These are phyloP conservation scores for Melaleuca quinquenervia DNA, from an alignment of 345 rosid genomes.

Conservation along the genomic window DNA sequence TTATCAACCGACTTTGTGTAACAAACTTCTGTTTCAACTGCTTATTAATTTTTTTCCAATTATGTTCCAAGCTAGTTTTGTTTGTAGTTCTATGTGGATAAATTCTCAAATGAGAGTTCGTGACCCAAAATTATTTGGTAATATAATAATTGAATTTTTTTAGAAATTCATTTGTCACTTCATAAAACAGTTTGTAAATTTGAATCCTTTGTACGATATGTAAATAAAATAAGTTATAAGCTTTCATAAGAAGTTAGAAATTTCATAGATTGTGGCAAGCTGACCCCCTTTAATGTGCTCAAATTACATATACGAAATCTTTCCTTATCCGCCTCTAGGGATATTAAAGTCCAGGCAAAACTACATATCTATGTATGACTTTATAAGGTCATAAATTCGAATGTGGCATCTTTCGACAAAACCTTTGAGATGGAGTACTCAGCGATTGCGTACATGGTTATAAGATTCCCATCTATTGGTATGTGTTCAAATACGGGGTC, in stretches of 20 bases:
- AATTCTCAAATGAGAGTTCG: neutral
- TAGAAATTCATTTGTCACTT: neutral
- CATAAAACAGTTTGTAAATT: neutral
- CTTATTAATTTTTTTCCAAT: neutral
- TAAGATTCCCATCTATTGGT: neutral
- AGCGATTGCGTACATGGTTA: neutral
- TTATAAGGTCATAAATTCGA: neutral
- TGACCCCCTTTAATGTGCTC: neutral
- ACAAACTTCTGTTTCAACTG: neutral
- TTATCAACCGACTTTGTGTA: neutral
- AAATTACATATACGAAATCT: neutral
- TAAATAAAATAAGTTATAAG: neutral
- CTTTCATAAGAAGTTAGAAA: neutral
- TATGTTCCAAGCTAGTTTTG: neutral
- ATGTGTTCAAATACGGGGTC: neutral
- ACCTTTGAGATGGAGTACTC: neutral
- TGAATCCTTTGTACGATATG: neutral
- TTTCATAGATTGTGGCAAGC: neutral
- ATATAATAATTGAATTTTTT: no score
- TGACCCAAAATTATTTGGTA: neutral
- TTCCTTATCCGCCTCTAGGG: neutral
- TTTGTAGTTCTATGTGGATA: neutral
- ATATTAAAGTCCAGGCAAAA: neutral
- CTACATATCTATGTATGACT: neutral
- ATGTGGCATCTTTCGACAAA: neutral